phyloP scores from a whole-genome alignment of 2,329 filamentous ascomycete genomes.

The Colletotrichum spaethianum region DNA sequence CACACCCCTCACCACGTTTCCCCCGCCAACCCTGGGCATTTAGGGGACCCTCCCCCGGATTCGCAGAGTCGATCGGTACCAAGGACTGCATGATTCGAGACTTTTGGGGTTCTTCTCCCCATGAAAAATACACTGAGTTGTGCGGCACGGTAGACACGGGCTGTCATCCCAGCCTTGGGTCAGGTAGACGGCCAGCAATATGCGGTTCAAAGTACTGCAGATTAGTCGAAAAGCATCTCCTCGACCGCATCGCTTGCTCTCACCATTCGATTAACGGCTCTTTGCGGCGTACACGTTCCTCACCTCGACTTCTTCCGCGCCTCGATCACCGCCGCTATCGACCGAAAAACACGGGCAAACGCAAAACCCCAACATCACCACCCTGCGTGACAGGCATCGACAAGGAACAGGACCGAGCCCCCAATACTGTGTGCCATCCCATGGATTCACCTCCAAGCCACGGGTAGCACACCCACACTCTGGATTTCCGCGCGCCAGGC shows the following conservation, averaged over 20 bases:
- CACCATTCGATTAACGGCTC: background rate
- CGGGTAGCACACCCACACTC: background rate
- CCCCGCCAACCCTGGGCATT: background rate
- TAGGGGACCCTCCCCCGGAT: slow-evolving; percentile 31
- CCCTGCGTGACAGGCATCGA: background rate
- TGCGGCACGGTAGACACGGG: slow-evolving; percentile 8
- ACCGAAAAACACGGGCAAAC: background rate
- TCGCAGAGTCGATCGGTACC: slow-evolving; percentile 22
- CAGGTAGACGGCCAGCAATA: background rate
- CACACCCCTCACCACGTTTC: slow-evolving; percentile 8
- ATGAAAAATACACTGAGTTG: background rate
- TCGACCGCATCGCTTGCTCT: too few relatives aligned
- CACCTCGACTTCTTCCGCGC: background rate
- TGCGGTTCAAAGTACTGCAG: background rate
- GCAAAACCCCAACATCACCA: background rate
- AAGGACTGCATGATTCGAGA: slow-evolving; percentile 2
- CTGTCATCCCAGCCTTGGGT: background rate
- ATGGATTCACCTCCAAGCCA: background rate
- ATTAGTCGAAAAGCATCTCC: background rate
- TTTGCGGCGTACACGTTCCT: background rate
- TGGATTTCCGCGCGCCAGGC: slow-evolving; percentile 6
- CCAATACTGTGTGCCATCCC: background rate
- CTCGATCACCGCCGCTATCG: background rate
- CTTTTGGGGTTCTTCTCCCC: background rate
- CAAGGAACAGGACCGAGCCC: background rate